These are phyloP conservation scores for Periconia macrospinosa DNA, from an alignment of 2,329 filamentous ascomycete genomes.

Conservation along the genomic window DNA sequence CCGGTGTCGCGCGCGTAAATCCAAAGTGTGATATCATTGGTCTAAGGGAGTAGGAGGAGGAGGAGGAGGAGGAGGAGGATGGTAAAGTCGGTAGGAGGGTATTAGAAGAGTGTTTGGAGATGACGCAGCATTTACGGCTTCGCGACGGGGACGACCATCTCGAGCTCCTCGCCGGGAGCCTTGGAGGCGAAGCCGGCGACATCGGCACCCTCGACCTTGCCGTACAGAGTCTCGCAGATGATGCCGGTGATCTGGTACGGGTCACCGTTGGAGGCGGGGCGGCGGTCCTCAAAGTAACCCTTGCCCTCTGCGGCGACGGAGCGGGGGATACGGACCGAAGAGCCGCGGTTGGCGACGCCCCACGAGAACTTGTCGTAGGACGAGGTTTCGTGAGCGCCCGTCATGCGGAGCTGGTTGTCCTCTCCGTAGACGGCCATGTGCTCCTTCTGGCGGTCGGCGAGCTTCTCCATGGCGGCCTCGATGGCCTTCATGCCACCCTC, in stretches of 20 bases:
- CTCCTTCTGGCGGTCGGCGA: slow-evolving; percentile 53
- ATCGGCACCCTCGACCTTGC: slow-evolving; percentile 54
- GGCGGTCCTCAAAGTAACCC: slow-evolving; percentile 82
- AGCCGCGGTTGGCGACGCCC: slow-evolving; percentile 94
- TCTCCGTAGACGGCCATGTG: slow-evolving; percentile 89
- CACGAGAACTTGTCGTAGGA: slow-evolving; percentile 91
- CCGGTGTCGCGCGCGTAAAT: not conserved
- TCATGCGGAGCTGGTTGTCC: slow-evolving; percentile 93
- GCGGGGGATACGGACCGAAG: slow-evolving; percentile 89
- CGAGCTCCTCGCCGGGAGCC: slow-evolving; percentile 30
- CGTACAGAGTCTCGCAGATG: slow-evolving; percentile 70
- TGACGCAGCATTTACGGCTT: slow-evolving; percentile 15
- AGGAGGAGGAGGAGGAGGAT: not conserved
- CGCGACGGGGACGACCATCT: slow-evolving; percentile 22
- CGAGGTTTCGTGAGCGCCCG: slow-evolving; percentile 91
- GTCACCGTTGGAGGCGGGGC: slow-evolving; percentile 78
- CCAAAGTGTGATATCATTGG: not conserved
- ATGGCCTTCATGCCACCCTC: slow-evolving; percentile 97
- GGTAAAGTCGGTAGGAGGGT: not conserved
- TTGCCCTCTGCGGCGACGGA: slow-evolving; percentile 83
- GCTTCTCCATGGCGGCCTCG: slow-evolving; percentile 69
- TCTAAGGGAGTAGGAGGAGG: not conserved
- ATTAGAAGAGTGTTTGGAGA: not conserved
- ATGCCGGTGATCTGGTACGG: slow-evolving; percentile 84
- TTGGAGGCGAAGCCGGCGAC: slow-evolving; percentile 44